Base-by-base conservation (phyloP, 2,329 filamentous ascomycete species). In the Microascus cirrosus region DNA sequence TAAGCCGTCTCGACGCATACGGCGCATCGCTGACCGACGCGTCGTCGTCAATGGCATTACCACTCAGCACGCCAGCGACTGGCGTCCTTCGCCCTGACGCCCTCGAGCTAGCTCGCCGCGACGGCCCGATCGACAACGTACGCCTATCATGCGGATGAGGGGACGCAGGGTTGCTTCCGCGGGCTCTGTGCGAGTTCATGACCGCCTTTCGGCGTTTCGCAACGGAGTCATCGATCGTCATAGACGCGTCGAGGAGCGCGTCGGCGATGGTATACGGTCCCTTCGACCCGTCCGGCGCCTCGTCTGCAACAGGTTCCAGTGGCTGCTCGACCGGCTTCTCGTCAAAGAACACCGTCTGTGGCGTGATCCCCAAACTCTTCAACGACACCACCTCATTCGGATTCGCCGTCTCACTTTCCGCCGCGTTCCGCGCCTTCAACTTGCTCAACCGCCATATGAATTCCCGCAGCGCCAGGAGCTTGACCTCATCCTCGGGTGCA, bases 281-380 rank as follows among this genome's bases (percentile, higher is more conserved):
- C 59, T 68, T 76, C 59, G 71, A 61, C 18, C 73, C 70, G 50
- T 66, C 63, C 60, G 73, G 65, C 28, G 65, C 60, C 60, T 67
- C 61, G 62, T 67, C 66, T 13, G 65, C 58, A 24, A 11, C 20
- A 8, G 45, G 45, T 2, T n/a, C 20, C 45, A 34, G 48, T 1
- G 70, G 67, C 53, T 73, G 71, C 24, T 75, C 77, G 11, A 83
- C 72, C 10, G 82, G 79, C 45, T 83, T 82, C 58, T 92, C 90
- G 63, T 96, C 91, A 65, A 97, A 97, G 67, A 97, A 87, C 1
- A 99, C 86, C 0, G 90, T 97, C 67, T 96, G 90, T 2, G 89
- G 87, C 1, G 85, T 88, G 35, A 96, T 84, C 13, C 85, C 84
- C 56, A 95, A 74, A 48, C 84, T 85, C 61, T 88, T 87, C 25